Evolutionary conservation across 169 alveolate genomes (phyloP), one percentile per base, ranked within the genome.

Genomic region (Cyclospora cayetanensis): DNA sequence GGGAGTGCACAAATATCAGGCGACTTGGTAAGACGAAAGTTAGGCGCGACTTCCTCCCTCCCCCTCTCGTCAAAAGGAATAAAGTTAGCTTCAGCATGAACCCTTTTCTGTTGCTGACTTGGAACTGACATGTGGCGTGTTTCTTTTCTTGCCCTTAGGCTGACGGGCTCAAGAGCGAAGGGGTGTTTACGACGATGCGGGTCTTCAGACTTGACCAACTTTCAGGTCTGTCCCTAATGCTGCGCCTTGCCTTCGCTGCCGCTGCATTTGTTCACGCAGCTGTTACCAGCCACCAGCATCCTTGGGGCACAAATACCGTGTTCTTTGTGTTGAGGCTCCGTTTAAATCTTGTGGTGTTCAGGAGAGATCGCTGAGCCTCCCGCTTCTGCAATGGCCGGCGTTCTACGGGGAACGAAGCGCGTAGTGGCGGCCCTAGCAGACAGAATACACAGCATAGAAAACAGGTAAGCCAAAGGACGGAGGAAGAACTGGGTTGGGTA

Each of bases 391-490:
- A 12, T 74, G 41, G 53, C 50, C 52, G 66, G 72, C 1, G 88
- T 77, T 5, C 22, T 77, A 29, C 37, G 22, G 22, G 88, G 72
- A 4, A 9, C 60, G 7, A 46, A 60, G 72, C 18, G 70, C 42
- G 37, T 77, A 12, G 50, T 77, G 72, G 42, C 88, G 2, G 88
- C 27, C 12, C 18, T 77, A 37, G 88, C 88, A 15, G 35, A 55
- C 34, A 53, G 88, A 27, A 77, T 77, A 9, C 88, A 77, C 72
- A 25, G 4, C 35, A 27, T 77, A 11, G 88, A 77, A 31, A 77
- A 77, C 88, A 77, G 88, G 88, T 77, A 35, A 63, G 74, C 35
- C 4, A 41, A n/a, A 65, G 43, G 2, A n/a, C n/a, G n/a, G n/a
- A n/a, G n/a, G n/a, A n/a, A n/a, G n/a, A n/a, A n/a, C n/a, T n/a